Conservation (phyloP, 2,329 filamentous ascomycete genomes). For the Berkeleyomyces basicola region DNA sequence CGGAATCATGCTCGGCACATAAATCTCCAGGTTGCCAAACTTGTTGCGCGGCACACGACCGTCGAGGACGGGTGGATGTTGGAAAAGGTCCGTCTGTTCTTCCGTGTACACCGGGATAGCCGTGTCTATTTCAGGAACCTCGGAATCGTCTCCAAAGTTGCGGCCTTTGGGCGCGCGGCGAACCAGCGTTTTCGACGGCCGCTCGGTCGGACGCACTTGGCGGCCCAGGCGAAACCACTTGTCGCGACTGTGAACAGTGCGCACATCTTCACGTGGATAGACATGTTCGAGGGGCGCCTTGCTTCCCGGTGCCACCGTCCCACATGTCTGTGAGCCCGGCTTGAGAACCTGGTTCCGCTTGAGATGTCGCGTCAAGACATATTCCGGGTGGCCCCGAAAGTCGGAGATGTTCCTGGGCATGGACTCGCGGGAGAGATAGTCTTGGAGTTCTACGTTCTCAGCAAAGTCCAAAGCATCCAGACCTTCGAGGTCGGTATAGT, state of each 20-base stretch:
- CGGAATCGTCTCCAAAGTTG: constrained; percentile 19
- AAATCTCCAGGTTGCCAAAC: constrained; percentile 88
- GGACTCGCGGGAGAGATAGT: constrained; percentile 55
- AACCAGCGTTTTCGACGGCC: constrained; percentile 59
- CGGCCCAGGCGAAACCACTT: constrained; percentile 84
- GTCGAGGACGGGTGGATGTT: constrained; percentile 56
- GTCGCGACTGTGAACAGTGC: constrained; percentile 59
- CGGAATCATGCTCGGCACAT: constrained; percentile 83
- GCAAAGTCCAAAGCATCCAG: constrained; percentile 59
- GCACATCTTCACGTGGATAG: constrained; percentile 68
- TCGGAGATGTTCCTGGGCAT: constrained; percentile 78
- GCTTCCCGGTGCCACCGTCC: constrained; percentile 57
- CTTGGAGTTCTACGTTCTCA: constrained; percentile 60
- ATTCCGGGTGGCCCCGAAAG: constrained; percentile 73
- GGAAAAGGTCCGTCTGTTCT: constrained; percentile 56
- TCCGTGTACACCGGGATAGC: constrained; percentile 43
- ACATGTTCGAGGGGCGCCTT: constrained; percentile 54
- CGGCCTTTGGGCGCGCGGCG: background rate
- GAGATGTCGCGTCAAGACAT: constrained; percentile 72
- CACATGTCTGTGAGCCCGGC: constrained; percentile 51
- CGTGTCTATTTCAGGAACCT: constrained; percentile 22
- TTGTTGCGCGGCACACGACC: constrained; percentile 76
- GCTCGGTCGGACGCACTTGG: constrained; percentile 60
- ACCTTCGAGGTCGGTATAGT: constrained; percentile 26
- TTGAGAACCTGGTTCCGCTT: constrained; percentile 68